A percentile compares a stretch with the other conserved stretches of the same genome.
phyloP scores from a whole-genome alignment of 2,329 filamentous ascomycete species.

The Aspergillus alliaceus region DNA sequence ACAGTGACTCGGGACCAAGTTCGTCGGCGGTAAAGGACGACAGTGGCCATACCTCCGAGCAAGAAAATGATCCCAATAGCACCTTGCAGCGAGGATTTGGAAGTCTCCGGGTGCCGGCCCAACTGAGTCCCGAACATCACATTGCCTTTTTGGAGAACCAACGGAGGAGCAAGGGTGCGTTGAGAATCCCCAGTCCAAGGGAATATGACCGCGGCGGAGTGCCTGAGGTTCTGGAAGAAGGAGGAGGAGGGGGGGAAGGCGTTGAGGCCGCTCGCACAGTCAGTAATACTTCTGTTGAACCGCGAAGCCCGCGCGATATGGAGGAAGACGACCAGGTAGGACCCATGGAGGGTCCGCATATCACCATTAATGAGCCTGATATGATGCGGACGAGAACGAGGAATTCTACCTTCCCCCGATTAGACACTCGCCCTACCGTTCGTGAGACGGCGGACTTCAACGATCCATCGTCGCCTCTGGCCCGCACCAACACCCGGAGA shows the following conservation, averaged over 20 bases:
- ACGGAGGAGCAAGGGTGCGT: slow-evolving; percentile 69
- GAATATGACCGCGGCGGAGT: slow-evolving; percentile 82
- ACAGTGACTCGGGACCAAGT: slow-evolving; percentile 25
- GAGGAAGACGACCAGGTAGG: slow-evolving; percentile 24
- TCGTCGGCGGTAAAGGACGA: slow-evolving; percentile 21
- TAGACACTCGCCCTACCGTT: slow-evolving; percentile 37
- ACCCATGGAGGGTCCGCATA: slow-evolving; percentile 39
- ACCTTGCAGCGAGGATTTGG: slow-evolving; percentile 36
- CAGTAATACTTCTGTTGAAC: slow-evolving; percentile 24
- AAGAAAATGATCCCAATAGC: slow-evolving; percentile 8
- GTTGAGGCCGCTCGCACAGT: slow-evolving; percentile 20
- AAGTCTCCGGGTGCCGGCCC: slow-evolving; percentile 53
- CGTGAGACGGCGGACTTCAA: slow-evolving; percentile 31
- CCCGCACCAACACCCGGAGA: slow-evolving; percentile 25
- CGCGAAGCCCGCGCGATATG: slow-evolving; percentile 12
- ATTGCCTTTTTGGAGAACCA: slow-evolving; percentile 88
- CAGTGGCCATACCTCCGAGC: slow-evolving; percentile 20
- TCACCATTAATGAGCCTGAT: slow-evolving; percentile 50
- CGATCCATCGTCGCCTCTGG: slow-evolving; percentile 24
- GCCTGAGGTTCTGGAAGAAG: slow-evolving; percentile 60
- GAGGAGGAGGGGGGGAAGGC: slow-evolving; percentile 36
- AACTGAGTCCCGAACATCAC: slow-evolving; percentile 68
- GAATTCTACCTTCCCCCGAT: slow-evolving; percentile 38
- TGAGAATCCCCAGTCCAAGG: slow-evolving; percentile 87
- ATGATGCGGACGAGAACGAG: slow-evolving; percentile 34